Conservation (phyloP, 1,284 basidiomycete genomes). For the Ustilago xerochloae region DNA sequence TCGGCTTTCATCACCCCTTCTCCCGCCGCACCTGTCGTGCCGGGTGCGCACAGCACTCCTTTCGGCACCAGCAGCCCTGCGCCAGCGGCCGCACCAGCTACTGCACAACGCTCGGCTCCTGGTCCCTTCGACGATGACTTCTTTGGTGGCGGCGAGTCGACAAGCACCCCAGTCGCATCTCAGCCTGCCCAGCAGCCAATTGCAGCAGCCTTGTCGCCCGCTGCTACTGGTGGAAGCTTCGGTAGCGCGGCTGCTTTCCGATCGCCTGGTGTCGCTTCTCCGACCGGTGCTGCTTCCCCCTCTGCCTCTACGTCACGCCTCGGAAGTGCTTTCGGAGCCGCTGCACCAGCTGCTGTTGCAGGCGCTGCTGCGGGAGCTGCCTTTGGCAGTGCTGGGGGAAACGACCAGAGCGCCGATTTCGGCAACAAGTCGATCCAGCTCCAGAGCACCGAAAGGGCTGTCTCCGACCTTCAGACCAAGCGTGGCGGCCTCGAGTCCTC, state of each 20-base stretch:
- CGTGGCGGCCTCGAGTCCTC: conserved; percentile 48
- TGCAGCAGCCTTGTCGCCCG: conserved; percentile 46
- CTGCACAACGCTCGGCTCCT: conserved; percentile 26
- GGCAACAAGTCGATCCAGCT: conserved; percentile 58
- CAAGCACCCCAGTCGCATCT: conserved; percentile 26
- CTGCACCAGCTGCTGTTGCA: conserved; percentile 15
- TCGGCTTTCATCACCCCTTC: conserved; percentile 56
- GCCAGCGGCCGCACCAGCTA: conserved; percentile 71
- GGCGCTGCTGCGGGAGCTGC: conserved; percentile 23
- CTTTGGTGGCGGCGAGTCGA: conserved; percentile 33
- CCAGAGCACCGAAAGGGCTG: conserved; percentile 54
- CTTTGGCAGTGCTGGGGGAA: conserved; percentile 6
- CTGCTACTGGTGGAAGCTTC: conserved; percentile 51
- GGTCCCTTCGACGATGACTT: conserved; percentile 62
- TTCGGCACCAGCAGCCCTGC: conserved; percentile 23
- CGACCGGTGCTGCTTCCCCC: conserved; percentile 23
- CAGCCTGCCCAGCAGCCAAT: conserved; percentile 24
- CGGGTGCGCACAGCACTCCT: conserved; percentile 17
- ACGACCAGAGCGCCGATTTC: conserved; percentile 47
- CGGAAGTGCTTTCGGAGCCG: conserved; percentile 31
- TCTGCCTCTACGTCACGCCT: conserved; percentile 36
- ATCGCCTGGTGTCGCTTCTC: conserved; percentile 33
- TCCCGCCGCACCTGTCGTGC: conserved; percentile 39
- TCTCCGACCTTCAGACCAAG: conserved; percentile 51
- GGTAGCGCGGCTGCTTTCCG: conserved; percentile 30